Base-by-base conservation (phyloP, 2,329 filamentous ascomycete species). In the Trichoderma pleuroti region DNA sequence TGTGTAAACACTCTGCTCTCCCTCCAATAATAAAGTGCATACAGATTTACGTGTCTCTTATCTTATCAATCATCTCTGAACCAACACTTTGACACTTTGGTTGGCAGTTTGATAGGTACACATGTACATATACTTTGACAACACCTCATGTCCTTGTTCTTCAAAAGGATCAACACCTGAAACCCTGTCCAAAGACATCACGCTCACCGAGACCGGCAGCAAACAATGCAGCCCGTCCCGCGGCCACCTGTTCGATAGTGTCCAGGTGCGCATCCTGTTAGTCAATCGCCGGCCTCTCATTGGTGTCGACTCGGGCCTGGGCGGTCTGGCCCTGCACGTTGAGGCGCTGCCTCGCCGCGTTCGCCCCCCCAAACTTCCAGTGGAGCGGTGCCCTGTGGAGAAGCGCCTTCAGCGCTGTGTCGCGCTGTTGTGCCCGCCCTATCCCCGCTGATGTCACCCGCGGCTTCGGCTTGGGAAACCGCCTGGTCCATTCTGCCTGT, bases 361-460 rank as follows among this genome's bases (percentile, higher is more conserved):
- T 62, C 67, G 36, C 56, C 42, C 57, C 57, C 56, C 42, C 42
- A 46, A 16, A 42, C 16, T 49, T 36, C 59, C 59, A 69, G 67
- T 63, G 67, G 67, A 59, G 32, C 42, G 56, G 56, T 28, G 39
- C 65, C 28, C 65, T 52, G 54, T 60, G 65, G 32, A 42, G 65
- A 34, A 39, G 39, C 16, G 18, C 36, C 36, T 68, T 68, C 39
- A 68, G 65, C 39, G 65, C 56, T 68, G 65, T 34, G 56, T 52
- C 56, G 54, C 56, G 21, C 65, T 61, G 65, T 30, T 68, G 39
- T 60, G 64, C 21, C 54, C 54, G 54, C 36, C 39, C 26, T 18
- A 34, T 32, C 59, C 68, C 68, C 68, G 52, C 68, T 70, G 68
- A 70, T 70, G 68, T 70, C 60, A 65, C 68, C 60, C 68, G 60